Evolutionary conservation across 495 filamentous ascomycete species (phyloP), one percentile per base, ranked within the genome.

Genomic region (Penicillium canariense): DNA sequence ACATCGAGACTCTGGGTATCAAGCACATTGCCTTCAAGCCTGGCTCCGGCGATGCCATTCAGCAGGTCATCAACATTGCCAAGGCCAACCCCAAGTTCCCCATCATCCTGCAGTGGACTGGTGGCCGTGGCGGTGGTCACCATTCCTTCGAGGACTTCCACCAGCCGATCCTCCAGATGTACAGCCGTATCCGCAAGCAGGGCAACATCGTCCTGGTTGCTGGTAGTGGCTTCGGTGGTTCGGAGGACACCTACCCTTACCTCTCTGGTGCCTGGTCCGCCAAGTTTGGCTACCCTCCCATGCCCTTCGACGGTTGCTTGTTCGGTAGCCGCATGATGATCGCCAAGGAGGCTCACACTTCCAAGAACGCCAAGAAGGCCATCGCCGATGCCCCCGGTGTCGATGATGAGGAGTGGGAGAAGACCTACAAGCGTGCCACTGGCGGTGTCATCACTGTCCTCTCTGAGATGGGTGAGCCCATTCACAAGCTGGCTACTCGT

Each of bases 381-480:
- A 98, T 98, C 61, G 85, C 88, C 25, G 91, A 96, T 59, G 94
- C 93, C 10, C 82, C 86, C 54, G 94, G 94, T 58, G 78, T 96
- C 15, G 89, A 91, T 44, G 92, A 98, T 63, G 71, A 73, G 56
- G 83, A 96, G 52, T 98, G 94, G 94, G 94, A 97, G 76, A 89
- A 95, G 77, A 97, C 93, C 12, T 97, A 97, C 79, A 93, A 94
- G 70, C 87, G 89, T 4, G 75, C 90, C 34, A 87, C 91, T 39
- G 94, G 94, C 65, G 94, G 94, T 63, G 87, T 98, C 26, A 90
- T 98, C 62, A 97, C 94, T n/a, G 93, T 98, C 35, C 79, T 89
- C 50, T 98, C 94, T 5, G 94, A 98, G 69, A 98, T 98, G 94
- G 94, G 94, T 32, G 94, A 98, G 76, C 94, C 94, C 9, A 98